Percentiles rank a stretch among this genome's conserved stretches.
phyloP scores from a whole-genome alignment of 2,329 filamentous ascomycete genomes.

The Botrytis pseudocinerea region DNA sequence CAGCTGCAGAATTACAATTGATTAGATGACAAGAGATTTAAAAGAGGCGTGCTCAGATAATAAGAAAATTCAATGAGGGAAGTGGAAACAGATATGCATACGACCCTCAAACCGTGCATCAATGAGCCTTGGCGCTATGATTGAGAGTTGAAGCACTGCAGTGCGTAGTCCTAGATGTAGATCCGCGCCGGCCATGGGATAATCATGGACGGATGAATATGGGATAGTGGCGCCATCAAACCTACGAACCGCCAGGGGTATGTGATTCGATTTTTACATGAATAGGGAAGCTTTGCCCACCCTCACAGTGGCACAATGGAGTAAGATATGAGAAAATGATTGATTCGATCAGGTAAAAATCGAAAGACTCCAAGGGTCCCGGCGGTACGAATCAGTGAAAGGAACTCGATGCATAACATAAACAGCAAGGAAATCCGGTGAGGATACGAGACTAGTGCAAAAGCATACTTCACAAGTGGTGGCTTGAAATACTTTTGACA shows the following conservation, averaged over 20 bases:
- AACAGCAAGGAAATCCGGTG: neutral
- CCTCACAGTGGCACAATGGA: neutral
- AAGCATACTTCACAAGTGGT: neutral
- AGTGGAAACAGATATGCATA: conserved; percentile 32
- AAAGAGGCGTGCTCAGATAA: conserved; percentile 28
- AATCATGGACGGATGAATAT: conserved; percentile 28
- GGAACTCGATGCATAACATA: conserved; percentile 18
- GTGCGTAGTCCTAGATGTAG: conserved; percentile 27
- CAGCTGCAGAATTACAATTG: conserved; percentile 35
- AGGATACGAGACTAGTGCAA: neutral
- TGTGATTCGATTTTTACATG: conserved; percentile 8
- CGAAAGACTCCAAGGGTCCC: neutral
- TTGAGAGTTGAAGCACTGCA: conserved; percentile 30
- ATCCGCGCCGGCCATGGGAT: conserved; percentile 24
- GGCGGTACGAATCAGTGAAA: conserved; percentile 3
- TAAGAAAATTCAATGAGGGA: conserved; percentile 24
- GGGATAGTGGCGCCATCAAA: conserved; percentile 30
- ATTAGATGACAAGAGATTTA: conserved; percentile 27
- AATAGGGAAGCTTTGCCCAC: neutral
- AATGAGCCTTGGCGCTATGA: conserved; percentile 30
- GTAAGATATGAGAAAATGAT: neutral
- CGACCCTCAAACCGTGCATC: conserved; percentile 32
- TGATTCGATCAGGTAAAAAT: neutral
- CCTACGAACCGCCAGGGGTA: conserved; percentile 20
- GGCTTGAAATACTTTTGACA: neutral